Conservation (phyloP, 768 basidiomycete species). For the Boletus huronensis region DNA sequence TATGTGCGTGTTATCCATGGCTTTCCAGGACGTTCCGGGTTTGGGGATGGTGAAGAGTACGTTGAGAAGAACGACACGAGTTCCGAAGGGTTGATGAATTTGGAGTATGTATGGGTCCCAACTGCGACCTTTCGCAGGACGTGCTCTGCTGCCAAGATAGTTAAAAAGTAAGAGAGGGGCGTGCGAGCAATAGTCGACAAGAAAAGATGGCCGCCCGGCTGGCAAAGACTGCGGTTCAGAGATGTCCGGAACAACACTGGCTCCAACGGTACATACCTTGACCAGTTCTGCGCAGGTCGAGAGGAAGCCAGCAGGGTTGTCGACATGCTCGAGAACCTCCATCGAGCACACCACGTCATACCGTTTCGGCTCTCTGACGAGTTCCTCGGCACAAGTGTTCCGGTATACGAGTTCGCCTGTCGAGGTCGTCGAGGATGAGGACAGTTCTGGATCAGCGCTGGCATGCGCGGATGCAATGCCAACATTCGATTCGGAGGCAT, state of each 20-base stretch:
- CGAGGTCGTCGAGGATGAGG: slow-evolving; percentile 16
- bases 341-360: slow-evolving; percentile 96
- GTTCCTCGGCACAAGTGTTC: slow-evolving; percentile 69
- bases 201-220: slow-evolving; percentile 97
- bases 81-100: slow-evolving; percentile 86
- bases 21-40: slow-evolving; percentile 12
- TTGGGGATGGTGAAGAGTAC: slow-evolving; percentile 36
- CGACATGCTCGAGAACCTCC: slow-evolving; percentile 98
- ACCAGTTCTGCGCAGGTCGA: slow-evolving; percentile 77
- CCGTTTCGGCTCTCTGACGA: slow-evolving; percentile 58
- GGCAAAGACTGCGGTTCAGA: slow-evolving; percentile 7
- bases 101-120: slow-evolving; percentile 90
- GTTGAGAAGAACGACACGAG: slow-evolving; percentile 77
- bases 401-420: slow-evolving; percentile 54
- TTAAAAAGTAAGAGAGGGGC: slow-evolving; percentile 64
- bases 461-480: slow-evolving; percentile 83
- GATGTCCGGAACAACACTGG: background rate
- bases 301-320: slow-evolving; percentile 84
- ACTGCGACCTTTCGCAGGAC: slow-evolving; percentile 72
- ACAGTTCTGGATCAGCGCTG: slow-evolving; percentile 64
- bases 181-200: slow-evolving; percentile 93
- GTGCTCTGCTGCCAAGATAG: slow-evolving; percentile 78
- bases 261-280: slow-evolving; percentile 54
- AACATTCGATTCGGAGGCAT: slow-evolving; percentile 87
- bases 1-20: slow-evolving; percentile 62